Percentiles rank a stretch among this genome's conserved stretches.
phyloP scores from a whole-genome alignment of 768 basidiomycete species.

The Jaapia argillacea region DNA sequence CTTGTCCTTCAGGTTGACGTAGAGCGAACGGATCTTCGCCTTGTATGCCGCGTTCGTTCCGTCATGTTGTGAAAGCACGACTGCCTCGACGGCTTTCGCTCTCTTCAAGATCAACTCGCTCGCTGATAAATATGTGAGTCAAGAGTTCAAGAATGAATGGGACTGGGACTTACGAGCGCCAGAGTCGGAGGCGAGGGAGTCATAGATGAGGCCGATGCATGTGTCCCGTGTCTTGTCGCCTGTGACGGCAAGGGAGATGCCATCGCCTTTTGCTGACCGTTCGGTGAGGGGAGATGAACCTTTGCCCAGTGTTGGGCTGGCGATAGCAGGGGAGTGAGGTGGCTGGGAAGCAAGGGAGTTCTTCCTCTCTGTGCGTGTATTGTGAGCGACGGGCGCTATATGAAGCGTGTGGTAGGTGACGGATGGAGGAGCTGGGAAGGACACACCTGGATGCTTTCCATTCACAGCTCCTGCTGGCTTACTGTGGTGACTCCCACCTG shows the following conservation, averaged over 20 bases:
- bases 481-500: no score
- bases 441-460: constrained; percentile 29
- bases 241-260: constrained; percentile 40
- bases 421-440: constrained; percentile 1
- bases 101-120: constrained; percentile 56
- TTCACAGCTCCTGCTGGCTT: constrained; percentile 7
- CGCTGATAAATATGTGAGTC: constrained; percentile 30
- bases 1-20: constrained; percentile 93
- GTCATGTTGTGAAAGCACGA: constrained; percentile 38
- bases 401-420: no score
- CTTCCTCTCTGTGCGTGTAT: constrained; percentile 10
- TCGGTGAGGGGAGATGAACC: constrained; percentile 33
- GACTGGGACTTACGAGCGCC: constrained; percentile 62
- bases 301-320: constrained; percentile 15
- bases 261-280: constrained; percentile 66
- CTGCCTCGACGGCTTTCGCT: constrained; percentile 63
- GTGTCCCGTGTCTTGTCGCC: constrained; percentile 78
- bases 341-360: constrained; percentile 9
- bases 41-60: constrained; percentile 46
- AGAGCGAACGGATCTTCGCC: constrained; percentile 77
- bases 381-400: no score
- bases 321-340: constrained; percentile 11
- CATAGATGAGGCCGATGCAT: constrained; percentile 85
- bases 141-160: constrained; percentile 1
- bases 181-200: constrained; percentile 81